These are phyloP conservation scores for Fistulifera pelliculosa DNA, from an alignment of 108 stramenopile species.

Conservation along the genomic window DNA sequence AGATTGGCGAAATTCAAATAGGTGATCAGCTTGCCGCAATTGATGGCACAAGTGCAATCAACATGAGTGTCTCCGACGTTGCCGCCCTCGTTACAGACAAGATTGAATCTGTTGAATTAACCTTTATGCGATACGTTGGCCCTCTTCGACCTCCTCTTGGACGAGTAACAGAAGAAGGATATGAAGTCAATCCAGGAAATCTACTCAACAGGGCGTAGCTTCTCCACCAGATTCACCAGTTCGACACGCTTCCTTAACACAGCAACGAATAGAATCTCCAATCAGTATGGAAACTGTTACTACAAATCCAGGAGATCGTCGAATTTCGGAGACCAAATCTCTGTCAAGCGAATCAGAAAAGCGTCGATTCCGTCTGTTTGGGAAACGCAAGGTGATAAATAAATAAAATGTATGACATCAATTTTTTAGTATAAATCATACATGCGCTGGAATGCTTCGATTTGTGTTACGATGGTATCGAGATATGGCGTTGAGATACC, in stretches of 20 bases:
- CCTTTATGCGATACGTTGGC: conserved; percentile 67
- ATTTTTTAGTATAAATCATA: conserved; percentile 13
- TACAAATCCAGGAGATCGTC: no score
- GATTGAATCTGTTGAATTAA: conserved; percentile 39
- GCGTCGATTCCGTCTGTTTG: no score
- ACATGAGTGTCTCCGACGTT: conserved; percentile 67
- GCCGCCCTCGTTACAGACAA: conserved; percentile 12
- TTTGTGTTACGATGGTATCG: conserved; percentile 62
- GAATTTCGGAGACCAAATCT: no score
- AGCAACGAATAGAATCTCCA: no score
- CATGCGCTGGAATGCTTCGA: conserved; percentile 51
- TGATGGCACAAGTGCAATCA: conserved; percentile 48
- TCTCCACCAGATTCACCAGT: no score
- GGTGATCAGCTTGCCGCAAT: conserved; percentile 80
- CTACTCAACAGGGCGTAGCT: no score
- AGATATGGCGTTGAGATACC: conserved; percentile 55
- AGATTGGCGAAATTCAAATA: conserved; percentile 36
- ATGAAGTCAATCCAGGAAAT: neutral
- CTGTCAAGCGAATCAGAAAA: no score
- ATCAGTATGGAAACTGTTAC: no score
- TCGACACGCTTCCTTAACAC: no score
- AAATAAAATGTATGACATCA: no score
- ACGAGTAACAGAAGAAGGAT: neutral
- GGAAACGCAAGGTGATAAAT: no score
- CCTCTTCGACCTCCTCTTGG: conserved; percentile 33